Conservation (phyloP, 108 stramenopile species). For the Cyclotella sp. region DNA sequence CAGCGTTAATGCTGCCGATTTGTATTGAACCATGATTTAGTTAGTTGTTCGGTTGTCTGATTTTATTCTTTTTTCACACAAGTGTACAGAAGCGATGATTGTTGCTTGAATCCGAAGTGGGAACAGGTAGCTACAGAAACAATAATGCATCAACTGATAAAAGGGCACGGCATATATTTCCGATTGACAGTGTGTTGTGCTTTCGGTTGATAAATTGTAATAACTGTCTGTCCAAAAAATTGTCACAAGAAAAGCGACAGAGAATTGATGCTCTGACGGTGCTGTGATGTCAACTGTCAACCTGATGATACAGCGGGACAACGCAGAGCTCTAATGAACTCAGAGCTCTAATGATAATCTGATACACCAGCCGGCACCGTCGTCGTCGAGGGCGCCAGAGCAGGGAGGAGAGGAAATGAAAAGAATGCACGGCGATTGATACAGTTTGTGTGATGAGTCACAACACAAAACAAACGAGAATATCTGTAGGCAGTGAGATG, state of each 20-base stretch:
- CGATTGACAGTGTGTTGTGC: background rate
- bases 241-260: no score
- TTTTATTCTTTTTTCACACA: background rate
- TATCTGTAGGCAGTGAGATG: background rate
- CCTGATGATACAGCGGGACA: background rate
- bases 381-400: no score
- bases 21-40: slow-evolving; percentile 23
- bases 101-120: background rate
- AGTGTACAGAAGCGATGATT: background rate
- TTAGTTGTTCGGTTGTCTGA: background rate
- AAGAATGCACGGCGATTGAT: no score
- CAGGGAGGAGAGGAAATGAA: no score
- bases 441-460: background rate
- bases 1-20: slow-evolving; percentile 16
- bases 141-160: no score
- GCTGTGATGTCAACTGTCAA: slow-evolving; percentile 7
- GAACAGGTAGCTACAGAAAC: background rate
- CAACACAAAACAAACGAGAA: background rate
- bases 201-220: background rate
- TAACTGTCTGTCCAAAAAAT: no score
- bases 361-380: no score
- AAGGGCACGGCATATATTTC: background rate
- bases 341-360: background rate
- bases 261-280: background rate
- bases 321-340: background rate